Evolutionary conservation across 768 basidiomycete species (phyloP), one percentile per base, ranked within the genome.

Genomic region (Boletus tylopilopsis): DNA sequence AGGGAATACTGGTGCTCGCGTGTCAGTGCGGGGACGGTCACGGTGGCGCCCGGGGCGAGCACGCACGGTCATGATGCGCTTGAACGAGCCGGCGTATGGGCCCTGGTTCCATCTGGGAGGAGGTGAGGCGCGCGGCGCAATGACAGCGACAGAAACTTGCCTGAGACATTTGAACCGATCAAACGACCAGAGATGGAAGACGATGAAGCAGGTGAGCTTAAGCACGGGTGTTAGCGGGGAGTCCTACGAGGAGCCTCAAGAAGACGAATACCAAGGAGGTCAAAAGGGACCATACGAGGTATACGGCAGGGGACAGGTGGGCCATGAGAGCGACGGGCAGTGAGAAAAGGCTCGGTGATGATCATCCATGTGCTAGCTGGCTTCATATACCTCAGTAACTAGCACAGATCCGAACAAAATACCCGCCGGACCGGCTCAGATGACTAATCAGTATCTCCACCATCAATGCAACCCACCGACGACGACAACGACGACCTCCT

Each of bases 11-110:
- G 54, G 6, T 15, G n/a, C 21, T 10, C 11, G 37, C 48, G 23
- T 48, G 48, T 42, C 32, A 45, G 6, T 30, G 13, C 29, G 13
- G n/a, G 5, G 15, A 34, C 33, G 6, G 12, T 30, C 29, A 30
- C 29, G 11, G 33, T 18, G 33, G 7, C 16, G 33, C 6, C 8
- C n/a, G 33, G n/a, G 5, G 29, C 12, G 12, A 19, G n/a, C n/a
- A 64, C 80, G 47, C 51, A 90, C 88, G 32, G 87, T 91, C 90
- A 92, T 91, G 62, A 91, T 61, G 23, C 90, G 80, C 66, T 89
- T 91, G 71, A 91, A 91, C 4, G 85, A 77, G n/a, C 86, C 87
- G 15, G 82, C 76, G 50, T 80, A 67, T 3, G 77, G 75, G 2
- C 82, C 85, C 24, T 76, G 78, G 58, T 83, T 79, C 85, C 86